Evolutionary conservation across 2,329 filamentous ascomycete genomes (phyloP).

Genomic region (Tolypocladium inflatum): DNA sequence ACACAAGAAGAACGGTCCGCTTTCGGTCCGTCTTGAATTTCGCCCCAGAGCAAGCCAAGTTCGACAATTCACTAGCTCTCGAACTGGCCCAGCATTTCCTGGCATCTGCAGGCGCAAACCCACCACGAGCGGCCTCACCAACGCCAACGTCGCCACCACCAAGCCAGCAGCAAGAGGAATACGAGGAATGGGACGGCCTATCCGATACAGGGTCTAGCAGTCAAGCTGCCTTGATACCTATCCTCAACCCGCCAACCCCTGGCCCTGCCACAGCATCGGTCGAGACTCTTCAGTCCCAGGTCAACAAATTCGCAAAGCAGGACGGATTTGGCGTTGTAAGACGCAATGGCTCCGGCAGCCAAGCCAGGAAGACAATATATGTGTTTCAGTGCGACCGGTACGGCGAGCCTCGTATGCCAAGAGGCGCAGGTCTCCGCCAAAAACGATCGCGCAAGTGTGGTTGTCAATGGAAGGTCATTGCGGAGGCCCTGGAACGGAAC

Average conservation of each 20-base stretch:
- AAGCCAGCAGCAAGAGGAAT: too few relatives aligned
- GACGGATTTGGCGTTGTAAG: conserved; percentile 5
- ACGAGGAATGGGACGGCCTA: background rate
- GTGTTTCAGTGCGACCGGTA: conserved; percentile 6
- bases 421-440: too few relatives aligned
- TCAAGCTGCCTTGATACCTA: background rate
- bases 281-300: background rate
- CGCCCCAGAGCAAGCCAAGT: too few relatives aligned
- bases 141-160: background rate
- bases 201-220: background rate
- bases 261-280: background rate
- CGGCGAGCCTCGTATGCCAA: too few relatives aligned
- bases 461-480: conserved; percentile 9
- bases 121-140: background rate
- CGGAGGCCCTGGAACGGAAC: conserved; percentile 5
- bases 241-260: background rate
- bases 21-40: background rate
- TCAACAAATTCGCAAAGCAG: too few relatives aligned
- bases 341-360: conserved; percentile 1
- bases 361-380: conserved; percentile 3
- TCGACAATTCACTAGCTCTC: too few relatives aligned
- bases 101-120: background rate
- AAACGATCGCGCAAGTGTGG: conserved; percentile 7
- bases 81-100: too few relatives aligned
- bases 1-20: background rate